A percentile compares a stretch with the other conserved stretches of the same genome.
Conservation (phyloP, 495 filamentous ascomycete genomes). For the Platismatia glauca region DNA sequence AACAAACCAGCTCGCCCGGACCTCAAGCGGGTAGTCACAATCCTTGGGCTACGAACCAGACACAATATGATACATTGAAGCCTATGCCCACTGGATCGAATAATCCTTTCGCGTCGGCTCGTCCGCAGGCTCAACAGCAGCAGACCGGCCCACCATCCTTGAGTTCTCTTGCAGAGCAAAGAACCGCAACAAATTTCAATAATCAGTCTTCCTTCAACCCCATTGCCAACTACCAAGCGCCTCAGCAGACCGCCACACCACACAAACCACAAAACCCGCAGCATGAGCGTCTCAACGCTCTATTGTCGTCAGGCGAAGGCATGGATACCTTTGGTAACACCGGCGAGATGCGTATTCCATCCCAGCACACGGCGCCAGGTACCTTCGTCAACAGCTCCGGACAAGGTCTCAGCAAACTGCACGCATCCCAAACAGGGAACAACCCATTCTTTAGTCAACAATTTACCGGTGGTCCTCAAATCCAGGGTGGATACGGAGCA, state of each 20-base stretch:
- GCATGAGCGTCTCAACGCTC: constrained; percentile 79
- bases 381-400: constrained; percentile 96
- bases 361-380: constrained; percentile 94
- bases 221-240: constrained; percentile 44
- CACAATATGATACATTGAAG: constrained; percentile 37
- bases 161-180: constrained; percentile 62
- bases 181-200: constrained; percentile 48
- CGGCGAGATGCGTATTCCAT: constrained; percentile 86
- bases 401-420: constrained; percentile 56
- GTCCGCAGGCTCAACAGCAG: constrained; percentile 46
- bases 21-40: constrained; percentile 67
- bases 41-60: constrained; percentile 46
- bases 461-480: constrained; percentile 67
- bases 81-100: constrained; percentile 78
- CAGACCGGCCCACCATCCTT: constrained; percentile 52
- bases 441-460: constrained; percentile 85
- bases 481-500: constrained; percentile 33
- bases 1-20: constrained; percentile 51
- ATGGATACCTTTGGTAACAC: constrained; percentile 96
- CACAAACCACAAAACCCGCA: constrained; percentile 60
- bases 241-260: constrained; percentile 39
- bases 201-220: constrained; percentile 39
- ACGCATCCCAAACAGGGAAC: constrained; percentile 71
- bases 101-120: constrained; percentile 76
- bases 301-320: constrained; percentile 78